Evolutionary conservation across 1,284 basidiomycete species (phyloP), one percentile per base, ranked within the genome.

Genomic region (Fomitopsis pinicola): DNA sequence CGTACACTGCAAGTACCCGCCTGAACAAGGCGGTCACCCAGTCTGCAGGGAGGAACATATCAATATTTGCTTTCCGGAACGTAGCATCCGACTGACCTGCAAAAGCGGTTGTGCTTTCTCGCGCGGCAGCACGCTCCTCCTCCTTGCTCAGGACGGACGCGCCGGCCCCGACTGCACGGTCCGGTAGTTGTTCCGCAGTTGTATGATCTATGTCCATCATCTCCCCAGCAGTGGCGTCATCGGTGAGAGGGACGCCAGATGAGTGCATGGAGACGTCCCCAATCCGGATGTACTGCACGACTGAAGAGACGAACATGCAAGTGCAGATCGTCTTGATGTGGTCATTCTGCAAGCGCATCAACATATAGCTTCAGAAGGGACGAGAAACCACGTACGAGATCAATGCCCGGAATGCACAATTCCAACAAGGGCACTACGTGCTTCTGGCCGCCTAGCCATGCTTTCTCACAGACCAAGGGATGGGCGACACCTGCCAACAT

Each of bases 11-110:
- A 55, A 99, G 80, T 40, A 98, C 88, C 8, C 94, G 85, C 7
- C 91, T 85, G 68, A 98, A 88, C 64, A 97, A 90, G 46, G 92
- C 90, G 0, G 87, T 85, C 4, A 97, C 88, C 97, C 97, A 98
- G 68, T 95, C 92, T 87, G 63, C 19, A 40, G 70, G 60, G 44
- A 48, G 8, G 28, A 30, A 36, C 26, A 38, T 4, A 17, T 54
- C 7, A 26, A 9, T 8, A 42, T 17, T 44, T 14, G 17, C 9
- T 15, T 8, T 15, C 22, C 12, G 14, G 12, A 36, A 26, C 40
- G 17, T 59, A 26, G 12, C n/a, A 12, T 42, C 12, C 35, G 7
- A 62, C 75, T 60, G 68, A 90, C 88, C 92, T 64, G 92, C 87
- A 73, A 95, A 93, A 8, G 82, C 82, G 6, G 89, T 85, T 0